Evolutionary conservation across 2,329 filamentous ascomycete species (phyloP).

Genomic region (Diaporthe ilicicola): DNA sequence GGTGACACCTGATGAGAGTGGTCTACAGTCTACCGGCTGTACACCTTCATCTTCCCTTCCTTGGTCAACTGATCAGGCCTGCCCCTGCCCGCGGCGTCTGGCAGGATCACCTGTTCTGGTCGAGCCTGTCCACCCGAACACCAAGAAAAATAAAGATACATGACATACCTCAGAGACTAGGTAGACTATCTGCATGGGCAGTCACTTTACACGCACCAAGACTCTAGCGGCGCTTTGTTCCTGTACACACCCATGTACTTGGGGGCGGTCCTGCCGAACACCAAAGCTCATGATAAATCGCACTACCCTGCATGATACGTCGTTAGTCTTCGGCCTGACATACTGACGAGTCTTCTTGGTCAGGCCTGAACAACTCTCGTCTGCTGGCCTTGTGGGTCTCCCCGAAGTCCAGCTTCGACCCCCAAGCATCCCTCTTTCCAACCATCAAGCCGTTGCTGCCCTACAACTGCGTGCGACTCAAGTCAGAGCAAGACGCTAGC

Average conservation of each 20-base stretch:
- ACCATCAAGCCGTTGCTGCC: too few relatives aligned
- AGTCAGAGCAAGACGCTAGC: constrained; percentile 2
- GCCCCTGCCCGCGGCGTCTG: too few relatives aligned
- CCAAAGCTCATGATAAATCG: not conserved
- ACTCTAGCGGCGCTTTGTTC: not conserved
- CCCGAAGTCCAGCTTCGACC: not conserved
- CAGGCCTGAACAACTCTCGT: too few relatives aligned
- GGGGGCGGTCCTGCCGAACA: not conserved
- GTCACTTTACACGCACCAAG: not conserved
- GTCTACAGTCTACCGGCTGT: not conserved
- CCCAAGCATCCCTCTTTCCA: not conserved
- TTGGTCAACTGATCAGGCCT: not conserved
- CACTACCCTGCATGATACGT: not conserved
- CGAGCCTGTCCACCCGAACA: not conserved
- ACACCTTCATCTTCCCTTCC: not conserved
- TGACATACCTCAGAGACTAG: not conserved
- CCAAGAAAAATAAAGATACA: too few relatives aligned
- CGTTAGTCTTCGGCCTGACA: not conserved
- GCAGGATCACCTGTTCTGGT: not conserved
- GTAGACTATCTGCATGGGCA: not conserved
- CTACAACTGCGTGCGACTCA: not conserved
- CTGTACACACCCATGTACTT: not conserved
- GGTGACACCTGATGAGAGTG: not conserved
- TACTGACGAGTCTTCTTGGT: too few relatives aligned
- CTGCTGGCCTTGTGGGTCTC: too few relatives aligned